These are phyloP conservation scores for Xanthoconium purpureum DNA, from an alignment of 768 basidiomycete species.

Conservation along the genomic window DNA sequence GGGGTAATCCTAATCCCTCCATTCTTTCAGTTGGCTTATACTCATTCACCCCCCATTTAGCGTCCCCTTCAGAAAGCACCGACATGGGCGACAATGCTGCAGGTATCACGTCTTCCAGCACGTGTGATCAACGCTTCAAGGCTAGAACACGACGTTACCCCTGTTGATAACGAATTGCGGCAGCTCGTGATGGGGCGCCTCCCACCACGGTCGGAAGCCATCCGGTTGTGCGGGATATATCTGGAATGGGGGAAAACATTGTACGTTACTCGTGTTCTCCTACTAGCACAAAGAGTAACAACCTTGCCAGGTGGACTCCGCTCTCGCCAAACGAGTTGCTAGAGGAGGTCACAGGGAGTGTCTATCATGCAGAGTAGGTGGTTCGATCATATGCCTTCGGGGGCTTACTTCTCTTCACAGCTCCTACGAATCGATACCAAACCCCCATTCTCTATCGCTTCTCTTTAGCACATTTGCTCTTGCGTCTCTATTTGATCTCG, in stretches of 20 bases:
- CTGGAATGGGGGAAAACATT: constrained; percentile 58
- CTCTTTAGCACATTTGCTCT: constrained; percentile 67
- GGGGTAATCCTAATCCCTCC: constrained; percentile 36
- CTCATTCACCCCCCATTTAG: constrained; percentile 11
- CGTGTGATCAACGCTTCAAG: constrained; percentile 38
- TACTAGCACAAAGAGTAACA: not conserved
- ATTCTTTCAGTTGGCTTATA: not conserved
- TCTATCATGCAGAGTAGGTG: constrained; percentile 55
- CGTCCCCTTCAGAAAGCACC: constrained; percentile 20
- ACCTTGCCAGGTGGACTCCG: constrained; percentile 46
- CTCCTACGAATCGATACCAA: constrained; percentile 36
- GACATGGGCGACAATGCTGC: constrained; percentile 13
- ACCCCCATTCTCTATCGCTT: constrained; percentile 57
- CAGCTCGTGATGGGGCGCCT: constrained; percentile 45
- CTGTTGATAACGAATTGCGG: constrained; percentile 36
- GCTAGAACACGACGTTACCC: constrained; percentile 31
- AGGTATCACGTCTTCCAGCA: constrained; percentile 39
- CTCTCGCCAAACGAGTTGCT: constrained; percentile 53
- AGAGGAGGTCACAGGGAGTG: constrained; percentile 49
- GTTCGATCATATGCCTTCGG: not conserved
- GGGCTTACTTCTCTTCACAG: constrained; percentile 25
- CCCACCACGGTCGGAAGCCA: constrained; percentile 58
- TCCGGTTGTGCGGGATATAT: constrained; percentile 61
- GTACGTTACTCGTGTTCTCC: constrained; percentile 35
- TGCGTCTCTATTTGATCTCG: constrained; percentile 58